Conservation (phyloP, 2,329 filamentous ascomycete genomes). For the Fusarium foetens region DNA sequence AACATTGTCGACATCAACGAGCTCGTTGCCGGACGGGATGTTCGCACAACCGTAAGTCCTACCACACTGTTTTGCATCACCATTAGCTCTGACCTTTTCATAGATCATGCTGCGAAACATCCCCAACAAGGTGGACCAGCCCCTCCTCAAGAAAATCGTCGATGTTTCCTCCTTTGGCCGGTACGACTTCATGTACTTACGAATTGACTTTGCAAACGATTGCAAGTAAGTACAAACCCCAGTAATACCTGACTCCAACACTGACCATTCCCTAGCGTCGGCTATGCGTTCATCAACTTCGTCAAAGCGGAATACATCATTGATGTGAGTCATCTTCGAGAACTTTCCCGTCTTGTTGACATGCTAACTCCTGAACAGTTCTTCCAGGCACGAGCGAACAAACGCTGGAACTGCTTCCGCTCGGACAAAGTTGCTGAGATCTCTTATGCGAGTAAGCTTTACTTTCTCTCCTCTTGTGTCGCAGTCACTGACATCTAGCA, state of each 20-base stretch:
- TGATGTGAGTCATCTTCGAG: slow-evolving; percentile 59
- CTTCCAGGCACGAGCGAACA: slow-evolving; percentile 74
- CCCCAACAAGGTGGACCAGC: slow-evolving; percentile 86
- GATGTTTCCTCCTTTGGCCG: slow-evolving; percentile 82
- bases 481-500: slow-evolving; percentile 51
- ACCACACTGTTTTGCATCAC: not conserved
- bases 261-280: slow-evolving; percentile 71
- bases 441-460: slow-evolving; percentile 89
- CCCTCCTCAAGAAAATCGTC: slow-evolving; percentile 80
- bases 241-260: not conserved
- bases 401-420: slow-evolving; percentile 82
- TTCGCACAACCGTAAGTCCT: slow-evolving; percentile 75
- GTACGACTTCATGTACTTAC: slow-evolving; percentile 95
- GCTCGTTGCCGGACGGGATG: slow-evolving; percentile 68
- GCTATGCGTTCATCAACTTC: slow-evolving; percentile 98
- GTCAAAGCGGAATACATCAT: slow-evolving; percentile 76
- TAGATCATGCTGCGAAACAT: slow-evolving; percentile 96
- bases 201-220: slow-evolving; percentile 87
- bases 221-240: slow-evolving; percentile 72
- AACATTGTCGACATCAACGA: slow-evolving; percentile 65
- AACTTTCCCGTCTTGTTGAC: not conserved
- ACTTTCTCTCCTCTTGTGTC: accelerated
- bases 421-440: slow-evolving; percentile 88
- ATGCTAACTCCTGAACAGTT: slow-evolving; percentile 64
- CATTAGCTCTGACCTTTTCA: not conserved